Evolutionary conservation across 805 yeast genomes (phyloP).

Genomic region (Kuraishia piskuri): DNA sequence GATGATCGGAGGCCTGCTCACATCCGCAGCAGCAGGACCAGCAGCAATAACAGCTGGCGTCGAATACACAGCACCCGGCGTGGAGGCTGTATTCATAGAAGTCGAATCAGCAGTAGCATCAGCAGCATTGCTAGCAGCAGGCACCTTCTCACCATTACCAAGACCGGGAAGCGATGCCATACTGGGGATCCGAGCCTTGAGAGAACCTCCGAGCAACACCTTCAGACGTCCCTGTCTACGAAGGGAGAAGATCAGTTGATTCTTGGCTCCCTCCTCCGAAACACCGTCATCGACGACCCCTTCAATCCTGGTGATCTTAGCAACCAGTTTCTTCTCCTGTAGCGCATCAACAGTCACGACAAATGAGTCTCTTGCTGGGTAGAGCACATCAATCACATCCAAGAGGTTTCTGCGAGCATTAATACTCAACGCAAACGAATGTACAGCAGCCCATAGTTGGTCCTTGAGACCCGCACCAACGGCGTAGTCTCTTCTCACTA

Average conservation of each 20-base stretch:
- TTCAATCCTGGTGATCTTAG: slow-evolving; percentile 28
- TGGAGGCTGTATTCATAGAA: not conserved
- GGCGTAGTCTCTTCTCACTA: slow-evolving; percentile 51
- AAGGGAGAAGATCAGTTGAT: slow-evolving; percentile 22
- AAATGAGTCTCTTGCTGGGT: slow-evolving; percentile 49
- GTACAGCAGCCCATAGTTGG: slow-evolving; percentile 63
- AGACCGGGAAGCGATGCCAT: not conserved
- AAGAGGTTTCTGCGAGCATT: slow-evolving; percentile 54
- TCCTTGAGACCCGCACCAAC: slow-evolving; percentile 48
- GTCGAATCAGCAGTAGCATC: not conserved
- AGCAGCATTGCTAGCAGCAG: not conserved
- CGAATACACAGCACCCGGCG: too few species aligned
- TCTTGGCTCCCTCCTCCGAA: slow-evolving; percentile 22
- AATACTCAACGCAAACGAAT: slow-evolving; percentile 50
- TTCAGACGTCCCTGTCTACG: slow-evolving; percentile 48
- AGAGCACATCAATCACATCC: slow-evolving; percentile 58
- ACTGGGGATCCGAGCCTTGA: not conserved
- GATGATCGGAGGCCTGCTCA: not conserved
- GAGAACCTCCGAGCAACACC: not conserved
- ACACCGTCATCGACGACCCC: slow-evolving; percentile 6
- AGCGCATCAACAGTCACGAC: slow-evolving; percentile 63
- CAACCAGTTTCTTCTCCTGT: slow-evolving; percentile 55
- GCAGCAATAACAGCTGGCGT: not conserved
- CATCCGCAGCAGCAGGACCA: not conserved
- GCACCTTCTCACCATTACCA: not conserved